phyloP scores from a whole-genome alignment of 352 stramenopile species.

The Pythium plurisporium region DNA sequence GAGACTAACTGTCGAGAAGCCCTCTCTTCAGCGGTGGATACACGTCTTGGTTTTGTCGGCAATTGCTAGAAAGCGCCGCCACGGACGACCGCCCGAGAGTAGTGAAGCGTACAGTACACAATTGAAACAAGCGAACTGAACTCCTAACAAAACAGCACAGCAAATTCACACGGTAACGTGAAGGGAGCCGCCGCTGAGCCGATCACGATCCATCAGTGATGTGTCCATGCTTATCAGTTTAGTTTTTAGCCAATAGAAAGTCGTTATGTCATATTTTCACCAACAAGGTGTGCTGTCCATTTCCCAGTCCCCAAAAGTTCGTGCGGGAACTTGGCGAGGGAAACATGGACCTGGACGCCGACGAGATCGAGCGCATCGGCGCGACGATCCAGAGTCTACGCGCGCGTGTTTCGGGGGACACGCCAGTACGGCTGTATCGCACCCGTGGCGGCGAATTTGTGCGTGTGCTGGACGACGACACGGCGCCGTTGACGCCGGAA shows the following conservation, averaged over 20 bases:
- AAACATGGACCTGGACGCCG: conserved; percentile 14
- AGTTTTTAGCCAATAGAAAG: not conserved
- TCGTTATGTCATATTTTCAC: not conserved
- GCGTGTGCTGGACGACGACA: conserved; percentile 50
- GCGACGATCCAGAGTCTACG: conserved; percentile 11
- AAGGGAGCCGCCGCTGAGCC: conserved; percentile 49
- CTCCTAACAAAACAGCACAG: too few species aligned
- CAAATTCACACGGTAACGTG: conserved; percentile 78
- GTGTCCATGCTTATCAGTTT: too few species aligned
- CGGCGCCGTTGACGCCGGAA: conserved; percentile 44
- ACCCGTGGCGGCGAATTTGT: conserved; percentile 43
- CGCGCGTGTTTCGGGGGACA: not conserved
- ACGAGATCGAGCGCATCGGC: conserved; percentile 18
- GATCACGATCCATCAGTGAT: too few species aligned
- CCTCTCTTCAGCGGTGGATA: not conserved
- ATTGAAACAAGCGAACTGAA: not conserved
- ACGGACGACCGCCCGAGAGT: not conserved
- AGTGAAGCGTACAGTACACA: not conserved
- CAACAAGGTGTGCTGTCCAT: not conserved
- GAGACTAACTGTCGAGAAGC: not conserved
- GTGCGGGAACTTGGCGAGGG: not conserved
- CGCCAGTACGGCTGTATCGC: conserved; percentile 38
- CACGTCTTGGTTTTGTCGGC: not conserved
- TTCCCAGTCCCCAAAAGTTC: not conserved
- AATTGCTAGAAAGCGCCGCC: not conserved